Conservation (phyloP, 1,284 basidiomycete genomes). For the Ceratobasidium papillatum region DNA sequence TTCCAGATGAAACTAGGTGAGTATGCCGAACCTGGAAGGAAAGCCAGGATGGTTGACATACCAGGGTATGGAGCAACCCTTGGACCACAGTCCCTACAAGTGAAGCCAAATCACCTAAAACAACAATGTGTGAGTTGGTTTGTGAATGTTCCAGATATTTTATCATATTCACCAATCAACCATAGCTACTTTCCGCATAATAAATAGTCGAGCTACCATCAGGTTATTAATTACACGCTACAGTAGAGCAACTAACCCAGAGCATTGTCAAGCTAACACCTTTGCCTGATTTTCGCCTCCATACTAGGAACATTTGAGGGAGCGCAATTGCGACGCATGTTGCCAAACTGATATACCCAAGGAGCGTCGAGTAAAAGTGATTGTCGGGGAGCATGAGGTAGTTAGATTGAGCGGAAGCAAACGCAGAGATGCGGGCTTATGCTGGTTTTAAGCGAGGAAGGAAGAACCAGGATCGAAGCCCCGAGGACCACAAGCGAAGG, state of each 20-base stretch:
- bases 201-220: background rate
- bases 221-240: background rate
- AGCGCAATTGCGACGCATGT: constrained; percentile 32
- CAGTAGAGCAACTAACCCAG: constrained; percentile 32
- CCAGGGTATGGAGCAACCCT: constrained; percentile 33
- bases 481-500: background rate
- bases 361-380: constrained; percentile 39
- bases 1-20: background rate
- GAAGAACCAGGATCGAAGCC: background rate
- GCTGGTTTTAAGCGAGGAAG: background rate
- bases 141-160: background rate
- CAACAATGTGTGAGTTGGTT: background rate
- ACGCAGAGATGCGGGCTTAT: background rate
- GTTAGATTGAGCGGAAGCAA: background rate
- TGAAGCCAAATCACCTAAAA: constrained; percentile 27
- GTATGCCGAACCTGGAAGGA: background rate
- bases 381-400: constrained; percentile 34
- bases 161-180: constrained; percentile 25
- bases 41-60: background rate
- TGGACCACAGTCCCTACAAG: constrained; percentile 31
- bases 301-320: constrained; percentile 32
- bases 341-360: constrained; percentile 36
- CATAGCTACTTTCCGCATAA: constrained; percentile 9
- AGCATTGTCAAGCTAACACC: constrained; percentile 40
- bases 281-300: constrained; percentile 31